These are phyloP conservation scores for Mycosphaerelloides madeirae DNA, from an alignment of 2,329 filamentous ascomycete species.

Conservation along the genomic window DNA sequence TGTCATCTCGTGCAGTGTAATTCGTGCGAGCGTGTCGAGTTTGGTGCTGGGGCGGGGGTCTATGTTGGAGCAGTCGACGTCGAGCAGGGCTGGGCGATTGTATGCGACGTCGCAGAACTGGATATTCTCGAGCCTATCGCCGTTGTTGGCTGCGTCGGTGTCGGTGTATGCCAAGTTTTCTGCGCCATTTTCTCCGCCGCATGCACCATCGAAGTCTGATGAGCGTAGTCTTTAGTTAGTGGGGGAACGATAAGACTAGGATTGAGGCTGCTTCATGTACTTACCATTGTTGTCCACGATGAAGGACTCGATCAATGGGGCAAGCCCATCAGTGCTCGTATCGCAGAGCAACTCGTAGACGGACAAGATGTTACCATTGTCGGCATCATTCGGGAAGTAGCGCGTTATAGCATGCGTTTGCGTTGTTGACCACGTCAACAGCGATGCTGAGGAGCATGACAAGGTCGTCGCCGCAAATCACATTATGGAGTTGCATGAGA, in stretches of 20 bases:
- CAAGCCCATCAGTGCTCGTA: slow-evolving; percentile 10
- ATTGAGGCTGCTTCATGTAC: background rate
- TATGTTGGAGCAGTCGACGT: slow-evolving; percentile 10
- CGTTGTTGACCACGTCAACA: slow-evolving; percentile 5
- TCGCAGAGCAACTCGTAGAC: slow-evolving; percentile 11
- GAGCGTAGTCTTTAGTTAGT: background rate
- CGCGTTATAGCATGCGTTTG: slow-evolving; percentile 14
- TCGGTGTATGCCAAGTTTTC: slow-evolving; percentile 13
- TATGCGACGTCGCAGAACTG: slow-evolving; percentile 17
- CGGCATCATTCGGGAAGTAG: slow-evolving; percentile 12
- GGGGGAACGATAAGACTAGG: background rate
- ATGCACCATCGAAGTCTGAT: slow-evolving; percentile 7
- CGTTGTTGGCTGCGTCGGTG: slow-evolving; percentile 3
- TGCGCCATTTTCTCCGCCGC: slow-evolving; percentile 2
- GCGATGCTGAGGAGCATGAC: slow-evolving; percentile 10
- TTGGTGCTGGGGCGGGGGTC: slow-evolving; percentile 14
- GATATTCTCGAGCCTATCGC: slow-evolving; percentile 16
- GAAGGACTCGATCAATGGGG: slow-evolving; percentile 11
- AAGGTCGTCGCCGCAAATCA: slow-evolving; percentile 17
- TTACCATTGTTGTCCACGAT: slow-evolving; percentile 16
- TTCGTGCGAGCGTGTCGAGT: slow-evolving; percentile 17
- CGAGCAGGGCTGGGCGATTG: slow-evolving; percentile 1
- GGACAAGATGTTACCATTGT: background rate
- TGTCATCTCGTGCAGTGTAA: slow-evolving; percentile 17
- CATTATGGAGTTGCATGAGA: slow-evolving; percentile 15